Conservation (phyloP, 352 stramenopile species). For the Phytophthora sojae region DNA sequence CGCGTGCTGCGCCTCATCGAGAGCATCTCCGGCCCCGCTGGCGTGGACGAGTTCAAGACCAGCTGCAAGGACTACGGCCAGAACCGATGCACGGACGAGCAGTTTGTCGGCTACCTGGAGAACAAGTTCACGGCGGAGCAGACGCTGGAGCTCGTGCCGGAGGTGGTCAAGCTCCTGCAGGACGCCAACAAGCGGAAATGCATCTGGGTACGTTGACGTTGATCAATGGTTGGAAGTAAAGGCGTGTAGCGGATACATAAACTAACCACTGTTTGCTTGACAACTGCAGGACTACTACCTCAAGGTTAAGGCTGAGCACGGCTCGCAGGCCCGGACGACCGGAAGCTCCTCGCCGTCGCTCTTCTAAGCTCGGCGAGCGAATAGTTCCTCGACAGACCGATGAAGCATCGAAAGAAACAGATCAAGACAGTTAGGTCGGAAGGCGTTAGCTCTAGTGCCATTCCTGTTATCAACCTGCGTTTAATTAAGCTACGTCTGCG, state of each 20-base stretch:
- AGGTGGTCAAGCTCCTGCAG: slow-evolving; percentile 86
- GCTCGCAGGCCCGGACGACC: slow-evolving; percentile 24
- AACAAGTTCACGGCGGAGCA: slow-evolving; percentile 80
- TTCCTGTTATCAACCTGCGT: slow-evolving; percentile 33
- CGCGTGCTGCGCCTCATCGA: slow-evolving; percentile 82
- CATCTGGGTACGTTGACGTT: slow-evolving; percentile 69
- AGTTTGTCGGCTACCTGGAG: slow-evolving; percentile 74
- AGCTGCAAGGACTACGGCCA: slow-evolving; percentile 90
- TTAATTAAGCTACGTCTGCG: slow-evolving; percentile 31
- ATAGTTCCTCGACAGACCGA: background rate
- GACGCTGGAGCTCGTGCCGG: slow-evolving; percentile 75
- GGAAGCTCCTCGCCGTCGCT: slow-evolving; percentile 63
- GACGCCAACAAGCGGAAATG: slow-evolving; percentile 86
- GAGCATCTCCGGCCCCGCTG: slow-evolving; percentile 52
- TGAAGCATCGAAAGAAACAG: slow-evolving; percentile 14
- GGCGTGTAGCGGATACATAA: background rate
- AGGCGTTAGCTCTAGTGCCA: slow-evolving; percentile 32
- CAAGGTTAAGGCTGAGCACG: slow-evolving; percentile 68
- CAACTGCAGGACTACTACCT: slow-evolving; percentile 74
- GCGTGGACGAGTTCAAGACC: slow-evolving; percentile 86
- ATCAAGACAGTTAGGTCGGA: slow-evolving; percentile 31
- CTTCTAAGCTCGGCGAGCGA: slow-evolving; percentile 53
- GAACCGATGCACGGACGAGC: slow-evolving; percentile 77
- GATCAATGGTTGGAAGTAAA: background rate
- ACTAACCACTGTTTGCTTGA: slow-evolving; percentile 20